phyloP scores from a whole-genome alignment of 2,329 filamentous ascomycete genomes.

The Aspergillus sojae region DNA sequence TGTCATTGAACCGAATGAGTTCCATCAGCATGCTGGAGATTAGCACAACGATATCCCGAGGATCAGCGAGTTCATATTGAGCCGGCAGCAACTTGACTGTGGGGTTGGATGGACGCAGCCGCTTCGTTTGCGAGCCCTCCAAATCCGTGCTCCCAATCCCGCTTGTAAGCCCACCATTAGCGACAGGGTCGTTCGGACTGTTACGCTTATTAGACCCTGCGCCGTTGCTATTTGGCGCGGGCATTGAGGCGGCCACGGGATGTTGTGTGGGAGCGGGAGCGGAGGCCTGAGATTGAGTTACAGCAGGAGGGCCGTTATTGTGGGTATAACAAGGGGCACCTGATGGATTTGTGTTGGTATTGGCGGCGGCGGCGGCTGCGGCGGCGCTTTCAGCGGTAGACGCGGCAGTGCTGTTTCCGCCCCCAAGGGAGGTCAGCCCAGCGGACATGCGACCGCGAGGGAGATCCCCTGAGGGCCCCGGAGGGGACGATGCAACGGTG shows the following conservation, averaged over 20 bases:
- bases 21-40: slow-evolving; percentile 96
- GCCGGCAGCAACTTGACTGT: slow-evolving; percentile 60
- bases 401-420: slow-evolving; percentile 28
- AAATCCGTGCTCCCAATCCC: slow-evolving; percentile 24
- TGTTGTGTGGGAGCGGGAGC: slow-evolving; percentile 20
- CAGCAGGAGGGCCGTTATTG: slow-evolving; percentile 9
- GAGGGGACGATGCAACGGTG: slow-evolving; percentile 38
- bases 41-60: slow-evolving; percentile 84
- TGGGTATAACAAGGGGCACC: slow-evolving; percentile 10
- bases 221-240: slow-evolving; percentile 26
- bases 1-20: slow-evolving; percentile 89
- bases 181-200: slow-evolving; percentile 31
- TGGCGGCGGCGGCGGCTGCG: slow-evolving; percentile 16
- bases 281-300: slow-evolving; percentile 7
- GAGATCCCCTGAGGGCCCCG: slow-evolving; percentile 37
- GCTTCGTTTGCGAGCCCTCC: slow-evolving; percentile 47
- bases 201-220: slow-evolving; percentile 40
- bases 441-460: slow-evolving; percentile 39
- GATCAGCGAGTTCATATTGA: slow-evolving; percentile 78
- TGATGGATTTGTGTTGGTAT: slow-evolving; percentile 10
- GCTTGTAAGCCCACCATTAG: slow-evolving; percentile 25
- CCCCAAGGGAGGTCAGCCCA: slow-evolving; percentile 36
- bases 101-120: slow-evolving; percentile 48
- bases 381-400: slow-evolving; percentile 21
- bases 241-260: slow-evolving; percentile 31